Conservation (phyloP, 2,329 filamentous ascomycete species). For the Arthrinium phaeospermum region DNA sequence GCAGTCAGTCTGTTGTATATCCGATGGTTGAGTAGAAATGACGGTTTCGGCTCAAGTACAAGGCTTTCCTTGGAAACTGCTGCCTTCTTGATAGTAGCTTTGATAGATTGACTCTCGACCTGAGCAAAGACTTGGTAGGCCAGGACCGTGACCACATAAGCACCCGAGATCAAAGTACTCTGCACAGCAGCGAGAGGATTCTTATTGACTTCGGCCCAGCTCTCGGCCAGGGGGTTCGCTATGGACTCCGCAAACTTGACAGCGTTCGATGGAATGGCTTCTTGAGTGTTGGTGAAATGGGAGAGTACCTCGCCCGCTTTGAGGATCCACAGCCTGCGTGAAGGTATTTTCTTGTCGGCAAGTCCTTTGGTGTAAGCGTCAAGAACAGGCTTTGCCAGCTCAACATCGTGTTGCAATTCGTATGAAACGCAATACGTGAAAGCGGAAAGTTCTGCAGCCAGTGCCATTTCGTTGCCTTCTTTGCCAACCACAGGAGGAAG, state of each 20-base stretch:
- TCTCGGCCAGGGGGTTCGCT: constrained; percentile 64
- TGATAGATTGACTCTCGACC: constrained; percentile 57
- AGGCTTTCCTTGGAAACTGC: constrained; percentile 70
- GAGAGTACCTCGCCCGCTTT: constrained; percentile 75
- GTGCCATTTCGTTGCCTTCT: constrained; percentile 85
- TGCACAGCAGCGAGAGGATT: constrained; percentile 83
- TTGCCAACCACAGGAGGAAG: constrained; percentile 76
- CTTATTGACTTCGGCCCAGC: constrained; percentile 76
- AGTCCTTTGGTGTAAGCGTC: constrained; percentile 83
- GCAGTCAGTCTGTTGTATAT: constrained; percentile 80
- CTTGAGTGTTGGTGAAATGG: constrained; percentile 51
- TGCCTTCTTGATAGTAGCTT: constrained; percentile 61
- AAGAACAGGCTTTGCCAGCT: constrained; percentile 68
- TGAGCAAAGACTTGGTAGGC: constrained; percentile 60
- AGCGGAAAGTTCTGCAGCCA: constrained; percentile 76
- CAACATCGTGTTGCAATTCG: constrained; percentile 64
- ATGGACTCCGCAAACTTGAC: constrained; percentile 59
- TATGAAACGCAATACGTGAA: constrained; percentile 69
- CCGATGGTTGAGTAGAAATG: constrained; percentile 83
- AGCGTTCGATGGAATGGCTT: constrained; percentile 53
- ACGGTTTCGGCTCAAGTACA: constrained; percentile 77
- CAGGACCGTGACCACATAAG: constrained; percentile 75
- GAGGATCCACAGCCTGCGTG: constrained; percentile 81
- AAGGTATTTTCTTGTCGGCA: constrained; percentile 79
- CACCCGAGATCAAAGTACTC: constrained; percentile 79